These are phyloP conservation scores for Fistulinella cinereoalba DNA, from an alignment of 1,284 basidiomycete genomes.

Conservation along the genomic window DNA sequence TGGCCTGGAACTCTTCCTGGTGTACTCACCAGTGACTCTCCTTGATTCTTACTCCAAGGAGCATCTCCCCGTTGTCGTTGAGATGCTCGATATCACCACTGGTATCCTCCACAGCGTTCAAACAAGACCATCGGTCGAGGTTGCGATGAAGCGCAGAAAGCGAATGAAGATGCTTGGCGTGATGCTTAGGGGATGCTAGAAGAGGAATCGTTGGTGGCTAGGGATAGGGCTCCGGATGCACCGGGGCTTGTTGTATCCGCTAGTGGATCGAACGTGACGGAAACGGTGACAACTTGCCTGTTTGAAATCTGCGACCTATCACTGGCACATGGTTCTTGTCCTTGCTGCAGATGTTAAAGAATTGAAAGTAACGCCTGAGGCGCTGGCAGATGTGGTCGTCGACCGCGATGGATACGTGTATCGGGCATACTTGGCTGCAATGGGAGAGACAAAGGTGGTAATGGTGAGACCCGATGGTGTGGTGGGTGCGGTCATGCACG, in stretches of 20 bases:
- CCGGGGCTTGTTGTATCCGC: constrained; percentile 2
- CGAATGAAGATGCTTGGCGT: constrained; percentile 34
- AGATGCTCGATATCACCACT: constrained; percentile 35
- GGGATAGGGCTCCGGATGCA: constrained; percentile 24
- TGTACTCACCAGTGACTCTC: constrained; percentile 31
- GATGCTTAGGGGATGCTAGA: constrained; percentile 21
- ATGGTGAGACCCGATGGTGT: constrained; percentile 40
- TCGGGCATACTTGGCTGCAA: constrained; percentile 16
- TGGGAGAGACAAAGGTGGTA: constrained; percentile 16
- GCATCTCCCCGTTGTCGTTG: constrained; percentile 39
- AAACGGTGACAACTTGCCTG: constrained; percentile 8
- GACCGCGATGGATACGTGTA: constrained; percentile 23
- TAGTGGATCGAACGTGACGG: neutral
- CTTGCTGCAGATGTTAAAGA: constrained; percentile 14
- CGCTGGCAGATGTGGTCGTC: constrained; percentile 4
- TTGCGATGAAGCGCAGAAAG: constrained; percentile 7
- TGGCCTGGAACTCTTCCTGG: constrained; percentile 44
- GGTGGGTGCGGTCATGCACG: constrained; percentile 34
- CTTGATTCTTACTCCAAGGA: constrained; percentile 37
- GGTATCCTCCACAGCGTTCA: neutral
- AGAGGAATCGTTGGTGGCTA: constrained; percentile 13
- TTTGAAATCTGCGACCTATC: constrained; percentile 25
- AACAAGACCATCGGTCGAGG: neutral
- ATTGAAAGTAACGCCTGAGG: neutral
- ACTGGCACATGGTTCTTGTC: constrained; percentile 26